Evolutionary conservation across 2,329 filamentous ascomycete species (phyloP).

Genomic region (Pseudocercospora ulei): DNA sequence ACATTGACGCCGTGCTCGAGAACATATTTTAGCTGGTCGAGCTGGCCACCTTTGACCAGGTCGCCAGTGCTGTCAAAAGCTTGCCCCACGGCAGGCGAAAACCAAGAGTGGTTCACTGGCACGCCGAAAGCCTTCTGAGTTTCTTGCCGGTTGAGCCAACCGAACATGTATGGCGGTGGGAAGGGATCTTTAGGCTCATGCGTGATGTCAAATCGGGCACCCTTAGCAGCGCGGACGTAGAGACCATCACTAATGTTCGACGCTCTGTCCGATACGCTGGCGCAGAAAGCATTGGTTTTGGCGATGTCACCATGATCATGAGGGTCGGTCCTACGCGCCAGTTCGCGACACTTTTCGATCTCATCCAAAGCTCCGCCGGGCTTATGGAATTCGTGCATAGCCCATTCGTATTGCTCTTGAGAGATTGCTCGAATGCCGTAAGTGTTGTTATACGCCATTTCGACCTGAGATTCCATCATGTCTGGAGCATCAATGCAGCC

Average conservation of each 20-base stretch:
- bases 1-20: slow-evolving; percentile 45
- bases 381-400: slow-evolving; percentile 40
- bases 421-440: slow-evolving; percentile 49
- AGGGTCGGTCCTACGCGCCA: slow-evolving; percentile 44
- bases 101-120: slow-evolving; percentile 34
- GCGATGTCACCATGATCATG: slow-evolving; percentile 39
- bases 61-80: slow-evolving; percentile 38
- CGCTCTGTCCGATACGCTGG: slow-evolving; percentile 34
- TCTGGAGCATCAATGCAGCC: slow-evolving; percentile 48
- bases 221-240: slow-evolving; percentile 38
- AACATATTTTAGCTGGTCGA: slow-evolving; percentile 37
- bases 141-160: slow-evolving; percentile 49
- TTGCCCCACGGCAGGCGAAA: slow-evolving; percentile 37
- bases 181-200: slow-evolving; percentile 38
- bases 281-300: slow-evolving; percentile 30
- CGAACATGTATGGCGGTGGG: slow-evolving; percentile 43
- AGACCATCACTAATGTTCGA: slow-evolving; percentile 40
- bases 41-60: slow-evolving; percentile 30
- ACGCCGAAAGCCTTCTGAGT: slow-evolving; percentile 52
- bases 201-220: slow-evolving; percentile 51
- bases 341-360: slow-evolving; percentile 44
- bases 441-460: slow-evolving; percentile 48
- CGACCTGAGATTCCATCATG: slow-evolving; percentile 33
- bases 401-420: slow-evolving; percentile 35
- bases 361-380: slow-evolving; percentile 47